A percentile compares a stretch with the other conserved stretches of the same genome.
Evolutionary conservation across 176 grass and related monocot genomes (phyloP).

Genomic region (Tillandsia fasciculata): DNA sequence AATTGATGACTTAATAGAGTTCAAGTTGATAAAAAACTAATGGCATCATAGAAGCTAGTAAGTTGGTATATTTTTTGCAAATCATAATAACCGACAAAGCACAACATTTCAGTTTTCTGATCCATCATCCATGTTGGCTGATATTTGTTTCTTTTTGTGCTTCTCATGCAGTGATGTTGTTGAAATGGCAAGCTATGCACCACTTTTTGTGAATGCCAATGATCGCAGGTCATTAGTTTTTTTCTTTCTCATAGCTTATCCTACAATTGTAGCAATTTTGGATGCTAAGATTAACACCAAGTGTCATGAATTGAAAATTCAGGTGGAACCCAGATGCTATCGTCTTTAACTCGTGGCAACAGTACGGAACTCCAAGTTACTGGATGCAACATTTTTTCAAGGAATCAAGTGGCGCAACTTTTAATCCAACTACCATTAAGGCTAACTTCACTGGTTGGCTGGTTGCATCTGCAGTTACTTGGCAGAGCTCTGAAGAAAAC

Average conservation of each 20-base stretch:
- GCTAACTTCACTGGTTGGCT: conserved; percentile 43
- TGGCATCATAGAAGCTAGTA: neutral
- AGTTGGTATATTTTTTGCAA: neutral
- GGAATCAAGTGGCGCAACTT: conserved; percentile 57
- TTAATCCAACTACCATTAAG: conserved; percentile 50
- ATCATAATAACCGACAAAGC: no score
- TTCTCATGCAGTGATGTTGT: conserved; percentile 60
- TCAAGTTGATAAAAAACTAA: neutral
- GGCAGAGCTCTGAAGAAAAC: conserved; percentile 39
- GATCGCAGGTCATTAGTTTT: conserved; percentile 34
- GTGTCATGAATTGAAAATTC: conserved; percentile 13
- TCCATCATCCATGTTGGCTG: neutral
- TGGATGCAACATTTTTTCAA: conserved; percentile 75
- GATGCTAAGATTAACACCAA: neutral
- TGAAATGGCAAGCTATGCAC: conserved; percentile 77
- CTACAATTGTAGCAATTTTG: neutral
- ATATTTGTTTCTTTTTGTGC: neutral
- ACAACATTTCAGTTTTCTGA: no score
- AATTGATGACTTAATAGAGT: no score
- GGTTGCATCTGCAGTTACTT: conserved; percentile 69
- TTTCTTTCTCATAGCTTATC: neutral
- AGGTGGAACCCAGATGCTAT: conserved; percentile 84
- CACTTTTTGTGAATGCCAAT: conserved; percentile 63
- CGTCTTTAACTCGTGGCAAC: conserved; percentile 72
- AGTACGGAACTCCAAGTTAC: conserved; percentile 83